A percentile compares a stretch with the other conserved stretches of the same genome.
Evolutionary conservation across 108 stramenopile species (phyloP).

Genomic region (Stephanodiscus triporus): DNA sequence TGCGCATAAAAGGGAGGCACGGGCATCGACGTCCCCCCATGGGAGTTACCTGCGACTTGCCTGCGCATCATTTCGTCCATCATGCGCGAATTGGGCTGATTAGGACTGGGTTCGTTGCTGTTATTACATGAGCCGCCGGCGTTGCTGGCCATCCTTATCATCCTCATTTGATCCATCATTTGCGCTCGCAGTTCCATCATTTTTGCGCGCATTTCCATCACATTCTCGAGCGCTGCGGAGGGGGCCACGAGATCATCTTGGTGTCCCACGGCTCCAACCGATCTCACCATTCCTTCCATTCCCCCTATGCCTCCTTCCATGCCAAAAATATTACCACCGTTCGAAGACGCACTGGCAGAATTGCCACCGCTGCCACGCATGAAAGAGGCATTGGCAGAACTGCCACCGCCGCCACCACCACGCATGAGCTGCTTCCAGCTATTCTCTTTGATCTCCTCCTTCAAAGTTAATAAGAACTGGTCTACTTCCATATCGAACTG

Average conservation of each 20-base stretch:
- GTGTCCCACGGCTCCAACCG: not conserved
- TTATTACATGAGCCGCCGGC: not conserved
- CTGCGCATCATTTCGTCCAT: conserved; percentile 5
- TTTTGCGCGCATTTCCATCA: conserved; percentile 13
- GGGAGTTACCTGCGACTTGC: not conserved
- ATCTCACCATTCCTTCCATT: not conserved
- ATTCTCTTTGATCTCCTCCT: conserved; percentile 21
- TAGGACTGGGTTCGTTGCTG: not conserved
- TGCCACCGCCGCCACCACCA: not conserved
- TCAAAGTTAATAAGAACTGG: conserved; percentile 26
- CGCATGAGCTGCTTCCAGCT: not conserved
- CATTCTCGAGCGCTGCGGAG: not conserved
- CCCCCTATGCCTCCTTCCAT: not conserved
- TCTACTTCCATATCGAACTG: conserved; percentile 39
- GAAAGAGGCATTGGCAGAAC: not conserved
- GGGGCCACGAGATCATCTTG: not conserved
- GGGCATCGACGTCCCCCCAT: not conserved
- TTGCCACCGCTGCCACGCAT: conserved; percentile 1
- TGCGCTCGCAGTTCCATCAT: conserved; percentile 8
- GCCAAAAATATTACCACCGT: not conserved
- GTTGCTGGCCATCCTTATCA: not conserved
- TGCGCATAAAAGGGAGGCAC: not conserved
- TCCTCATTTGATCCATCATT: conserved; percentile 14
- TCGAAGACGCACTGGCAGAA: not conserved
- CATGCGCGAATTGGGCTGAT: not conserved